These are phyloP conservation scores for Vanrija sp. DNA, from an alignment of 1,284 basidiomycete genomes.

Conservation along the genomic window DNA sequence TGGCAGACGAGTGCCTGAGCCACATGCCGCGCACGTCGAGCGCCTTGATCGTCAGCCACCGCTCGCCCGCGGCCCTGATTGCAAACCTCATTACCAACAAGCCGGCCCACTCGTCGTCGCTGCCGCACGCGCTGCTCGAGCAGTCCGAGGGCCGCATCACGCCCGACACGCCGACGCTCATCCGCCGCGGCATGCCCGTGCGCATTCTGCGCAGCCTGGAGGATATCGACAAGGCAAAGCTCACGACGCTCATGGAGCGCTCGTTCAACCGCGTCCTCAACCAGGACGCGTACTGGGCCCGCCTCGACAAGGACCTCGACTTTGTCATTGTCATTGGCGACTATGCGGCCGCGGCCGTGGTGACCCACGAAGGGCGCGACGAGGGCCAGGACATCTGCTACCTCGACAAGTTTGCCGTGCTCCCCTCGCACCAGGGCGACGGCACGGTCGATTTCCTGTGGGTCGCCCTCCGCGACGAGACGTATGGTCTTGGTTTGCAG, in stretches of 20 bases:
- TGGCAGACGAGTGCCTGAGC: conserved; percentile 79
- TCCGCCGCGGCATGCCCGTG: conserved; percentile 83
- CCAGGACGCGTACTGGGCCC: conserved; percentile 68
- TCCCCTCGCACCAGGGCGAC: conserved; percentile 91
- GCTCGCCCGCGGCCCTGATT: conserved; percentile 90
- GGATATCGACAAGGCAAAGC: conserved; percentile 67
- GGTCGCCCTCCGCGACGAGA: conserved; percentile 97
- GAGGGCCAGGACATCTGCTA: conserved; percentile 64
- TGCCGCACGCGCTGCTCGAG: conserved; percentile 87
- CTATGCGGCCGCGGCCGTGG: conserved; percentile 91
- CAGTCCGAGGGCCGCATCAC: conserved; percentile 73
- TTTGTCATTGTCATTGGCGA: conserved; percentile 95
- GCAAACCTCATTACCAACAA: conserved; percentile 98
- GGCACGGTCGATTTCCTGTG: conserved; percentile 99
- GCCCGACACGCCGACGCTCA: conserved; percentile 84
- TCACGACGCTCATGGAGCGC: conserved; percentile 77
- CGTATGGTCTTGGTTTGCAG: conserved; percentile 88
- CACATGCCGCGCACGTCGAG: conserved; percentile 93
- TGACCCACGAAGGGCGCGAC: conserved; percentile 68
- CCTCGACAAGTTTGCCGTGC: conserved; percentile 97
- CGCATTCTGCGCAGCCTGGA: conserved; percentile 65
- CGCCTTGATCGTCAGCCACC: conserved; percentile 94
- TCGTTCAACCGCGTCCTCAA: conserved; percentile 78
- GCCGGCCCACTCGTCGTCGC: conserved; percentile 88
- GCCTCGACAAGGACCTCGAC: conserved; percentile 73